Percentiles rank a stretch among this genome's conserved stretches.
Conservation (phyloP, 164 flowering plant species). For the Berberis thunbergii region DNA sequence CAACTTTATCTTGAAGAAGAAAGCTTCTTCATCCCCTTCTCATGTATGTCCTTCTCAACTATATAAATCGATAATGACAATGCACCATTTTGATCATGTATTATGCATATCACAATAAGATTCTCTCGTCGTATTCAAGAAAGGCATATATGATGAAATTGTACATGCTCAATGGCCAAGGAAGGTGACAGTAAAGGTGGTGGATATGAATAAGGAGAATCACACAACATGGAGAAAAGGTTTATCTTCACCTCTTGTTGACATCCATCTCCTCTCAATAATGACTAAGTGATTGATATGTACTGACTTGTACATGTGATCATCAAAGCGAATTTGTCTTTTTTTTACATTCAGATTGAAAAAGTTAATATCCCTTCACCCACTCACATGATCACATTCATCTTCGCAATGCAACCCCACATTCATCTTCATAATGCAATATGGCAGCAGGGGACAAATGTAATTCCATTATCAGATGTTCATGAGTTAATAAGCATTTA, state of each 20-base stretch:
- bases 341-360: too few relatives aligned
- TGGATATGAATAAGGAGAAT: background rate
- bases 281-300: too few relatives aligned
- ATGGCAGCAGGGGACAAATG: too few relatives aligned
- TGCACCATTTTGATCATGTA: background rate
- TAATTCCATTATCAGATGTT: too few relatives aligned
- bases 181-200: background rate
- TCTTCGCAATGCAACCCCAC: too few relatives aligned
- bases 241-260: background rate
- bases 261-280: background rate
- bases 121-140: background rate
- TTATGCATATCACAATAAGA: background rate
- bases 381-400: too few relatives aligned
- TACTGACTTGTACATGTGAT: too few relatives aligned
- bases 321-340: too few relatives aligned
- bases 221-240: background rate
- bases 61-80: background rate
- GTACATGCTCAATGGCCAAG: background rate
- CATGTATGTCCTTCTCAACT: constrained; percentile 4
- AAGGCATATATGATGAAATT: background rate
- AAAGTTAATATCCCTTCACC: too few relatives aligned
- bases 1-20: constrained; percentile 6
- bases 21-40: background rate
- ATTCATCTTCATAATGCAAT: too few relatives aligned
- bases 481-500: too few relatives aligned